Evolutionary conservation across 768 basidiomycete species (phyloP).

Genomic region (Leccinum olivaceopallidum): DNA sequence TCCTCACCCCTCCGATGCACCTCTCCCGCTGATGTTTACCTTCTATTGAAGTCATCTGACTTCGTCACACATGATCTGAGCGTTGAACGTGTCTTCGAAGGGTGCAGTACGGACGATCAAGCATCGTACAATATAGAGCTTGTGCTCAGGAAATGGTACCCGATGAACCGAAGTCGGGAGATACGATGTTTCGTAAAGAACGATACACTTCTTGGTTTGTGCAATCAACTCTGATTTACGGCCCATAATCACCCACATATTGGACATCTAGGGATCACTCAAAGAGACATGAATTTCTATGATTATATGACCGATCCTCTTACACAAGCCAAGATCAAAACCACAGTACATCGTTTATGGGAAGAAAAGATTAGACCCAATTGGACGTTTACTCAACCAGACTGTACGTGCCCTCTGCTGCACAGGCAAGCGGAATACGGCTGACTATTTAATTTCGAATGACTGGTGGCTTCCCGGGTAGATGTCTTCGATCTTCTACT

Average conservation of each 20-base stretch:
- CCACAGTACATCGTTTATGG: slow-evolving; percentile 65
- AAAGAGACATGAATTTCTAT: slow-evolving; percentile 88
- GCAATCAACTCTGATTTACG: not conserved
- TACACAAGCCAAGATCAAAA: slow-evolving; percentile 53
- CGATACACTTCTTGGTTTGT: slow-evolving; percentile 66
- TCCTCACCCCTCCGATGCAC: slow-evolving; percentile 86
- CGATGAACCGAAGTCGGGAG: slow-evolving; percentile 82
- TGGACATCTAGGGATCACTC: slow-evolving; percentile 64
- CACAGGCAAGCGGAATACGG: not conserved
- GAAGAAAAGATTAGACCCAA: slow-evolving; percentile 56
- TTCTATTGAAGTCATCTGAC: slow-evolving; percentile 90
- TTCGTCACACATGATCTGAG: slow-evolving; percentile 82
- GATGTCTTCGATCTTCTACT: slow-evolving; percentile 88
- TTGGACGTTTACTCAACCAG: slow-evolving; percentile 51
- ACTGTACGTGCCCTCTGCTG: slow-evolving; percentile 56
- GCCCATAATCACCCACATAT: not conserved
- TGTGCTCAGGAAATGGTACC: slow-evolving; percentile 88
- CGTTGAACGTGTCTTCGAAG: slow-evolving; percentile 61
- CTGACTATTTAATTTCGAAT: not conserved
- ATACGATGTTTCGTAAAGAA: slow-evolving; percentile 88
- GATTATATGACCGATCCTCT: slow-evolving; percentile 72
- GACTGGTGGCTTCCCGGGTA: not conserved
- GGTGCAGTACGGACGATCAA: slow-evolving; percentile 39
- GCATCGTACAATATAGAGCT: slow-evolving; percentile 70
- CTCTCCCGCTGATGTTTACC: slow-evolving; percentile 86